These are phyloP conservation scores for Balamuthia mandrillaris DNA, from an alignment of 208 protist genomes.

Conservation along the genomic window DNA sequence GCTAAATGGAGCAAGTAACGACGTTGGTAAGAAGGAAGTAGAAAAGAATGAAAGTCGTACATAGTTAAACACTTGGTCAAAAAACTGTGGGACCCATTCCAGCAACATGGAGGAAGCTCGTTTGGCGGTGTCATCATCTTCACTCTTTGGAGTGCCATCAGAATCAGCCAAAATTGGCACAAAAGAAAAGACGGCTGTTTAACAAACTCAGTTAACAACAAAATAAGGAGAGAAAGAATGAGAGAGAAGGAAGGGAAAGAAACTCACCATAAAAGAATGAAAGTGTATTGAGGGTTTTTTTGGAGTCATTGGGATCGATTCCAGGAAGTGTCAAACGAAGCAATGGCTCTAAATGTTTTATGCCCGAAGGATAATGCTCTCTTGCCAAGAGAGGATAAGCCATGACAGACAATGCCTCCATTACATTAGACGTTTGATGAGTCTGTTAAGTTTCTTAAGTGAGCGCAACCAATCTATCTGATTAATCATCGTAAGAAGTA, in stretches of 20 bases:
- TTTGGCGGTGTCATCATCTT: neutral
- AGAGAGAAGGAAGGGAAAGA: too few species aligned
- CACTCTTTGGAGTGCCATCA: neutral
- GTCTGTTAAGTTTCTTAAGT: neutral
- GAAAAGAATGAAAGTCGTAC: too few species aligned
- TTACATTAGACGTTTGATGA: constrained; percentile 11
- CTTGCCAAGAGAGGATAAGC: neutral
- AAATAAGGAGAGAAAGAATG: neutral
- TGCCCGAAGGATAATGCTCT: neutral
- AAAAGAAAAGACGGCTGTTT: neutral
- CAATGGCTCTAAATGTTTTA: neutral
- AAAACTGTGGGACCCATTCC: neutral
- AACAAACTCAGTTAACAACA: neutral
- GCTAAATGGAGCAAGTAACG: too few species aligned
- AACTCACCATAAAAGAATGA: constrained; percentile 9
- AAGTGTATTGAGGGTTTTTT: constrained; percentile 8
- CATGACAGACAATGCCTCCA: neutral
- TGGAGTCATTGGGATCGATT: constrained; percentile 14
- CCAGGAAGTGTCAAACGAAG: neutral
- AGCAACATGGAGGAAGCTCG: neutral
- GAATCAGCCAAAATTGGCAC: neutral
- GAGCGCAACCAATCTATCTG: neutral
- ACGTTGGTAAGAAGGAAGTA: too few species aligned
- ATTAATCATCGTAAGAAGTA: neutral
- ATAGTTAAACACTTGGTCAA: neutral